A percentile compares a stretch with the other conserved stretches of the same genome.
Evolutionary conservation across 164 flowering plant genomes (phyloP).

Genomic region (Tetrastigma voinierianum): DNA sequence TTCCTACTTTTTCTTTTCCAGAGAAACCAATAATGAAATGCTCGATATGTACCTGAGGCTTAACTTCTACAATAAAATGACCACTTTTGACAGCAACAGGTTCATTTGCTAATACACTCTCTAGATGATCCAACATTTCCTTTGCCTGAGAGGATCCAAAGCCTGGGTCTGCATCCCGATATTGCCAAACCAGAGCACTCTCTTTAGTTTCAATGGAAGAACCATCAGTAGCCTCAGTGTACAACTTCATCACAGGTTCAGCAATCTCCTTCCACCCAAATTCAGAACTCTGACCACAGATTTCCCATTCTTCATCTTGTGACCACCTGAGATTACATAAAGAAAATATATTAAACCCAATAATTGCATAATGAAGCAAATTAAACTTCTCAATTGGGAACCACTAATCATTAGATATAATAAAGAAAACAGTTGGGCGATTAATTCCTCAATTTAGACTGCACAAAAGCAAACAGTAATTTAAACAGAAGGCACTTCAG

Average conservation of each 20-base stretch:
- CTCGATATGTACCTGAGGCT: conserved; percentile 51
- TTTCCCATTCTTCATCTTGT: conserved; percentile 44
- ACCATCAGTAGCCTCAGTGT: conserved; percentile 53
- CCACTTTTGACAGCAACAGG: conserved; percentile 64
- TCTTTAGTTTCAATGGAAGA: conserved; percentile 52
- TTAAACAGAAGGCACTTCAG: no score
- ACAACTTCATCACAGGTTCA: conserved; percentile 41
- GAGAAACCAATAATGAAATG: no score
- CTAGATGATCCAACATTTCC: conserved; percentile 57
- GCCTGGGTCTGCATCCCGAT: conserved; percentile 51
- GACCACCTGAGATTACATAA: conserved; percentile 34
- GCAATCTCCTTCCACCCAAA: conserved; percentile 57
- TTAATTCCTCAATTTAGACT: no score
- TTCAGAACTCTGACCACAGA: conserved; percentile 38
- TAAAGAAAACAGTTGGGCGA: no score
- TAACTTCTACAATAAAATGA: conserved; percentile 50
- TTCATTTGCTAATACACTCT: conserved; percentile 57
- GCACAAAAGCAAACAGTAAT: no score
- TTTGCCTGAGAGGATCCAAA: conserved; percentile 59
- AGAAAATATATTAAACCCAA: background rate
- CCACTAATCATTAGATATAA: background rate
- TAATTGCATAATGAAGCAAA: background rate
- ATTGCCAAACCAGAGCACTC: conserved; percentile 62
- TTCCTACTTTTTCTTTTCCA: no score
- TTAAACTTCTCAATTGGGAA: background rate